These are phyloP conservation scores for Closterium sp. DNA, from an alignment of 139 green algal species.

Conservation along the genomic window DNA sequence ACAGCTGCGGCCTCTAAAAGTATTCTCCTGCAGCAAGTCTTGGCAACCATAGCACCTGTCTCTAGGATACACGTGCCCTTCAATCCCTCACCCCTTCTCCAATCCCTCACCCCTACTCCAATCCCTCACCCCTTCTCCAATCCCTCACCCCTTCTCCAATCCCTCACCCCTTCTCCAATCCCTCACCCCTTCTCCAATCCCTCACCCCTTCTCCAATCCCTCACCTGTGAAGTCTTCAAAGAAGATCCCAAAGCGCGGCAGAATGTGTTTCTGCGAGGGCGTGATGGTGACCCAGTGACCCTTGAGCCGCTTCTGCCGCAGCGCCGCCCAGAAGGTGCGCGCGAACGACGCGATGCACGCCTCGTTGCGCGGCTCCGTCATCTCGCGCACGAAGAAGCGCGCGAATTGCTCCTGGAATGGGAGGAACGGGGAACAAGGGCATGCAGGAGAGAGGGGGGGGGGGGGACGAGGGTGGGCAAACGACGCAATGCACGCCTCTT, in stretches of 20 bases:
- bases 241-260: constrained; percentile 21
- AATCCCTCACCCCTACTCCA: too few species aligned
- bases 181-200: not conserved
- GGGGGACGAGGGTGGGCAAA: not conserved
- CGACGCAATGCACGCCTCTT: not conserved
- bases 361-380: constrained; percentile 18
- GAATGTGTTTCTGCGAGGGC: not conserved
- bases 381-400: constrained; percentile 27
- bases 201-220: not conserved
- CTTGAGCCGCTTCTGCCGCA: constrained; percentile 30
- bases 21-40: too few species aligned
- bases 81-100: too few species aligned
- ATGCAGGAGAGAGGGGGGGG: too few species aligned
- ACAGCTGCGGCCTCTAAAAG: too few species aligned
- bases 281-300: constrained; percentile 43
- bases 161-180: too few species aligned
- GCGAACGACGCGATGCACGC: not conserved
- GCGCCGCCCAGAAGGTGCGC: constrained; percentile 12
- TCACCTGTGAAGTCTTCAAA: constrained; percentile 34
- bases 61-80: too few species aligned
- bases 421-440: not conserved
- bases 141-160: too few species aligned
- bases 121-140: too few species aligned
- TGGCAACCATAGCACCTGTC: too few species aligned
- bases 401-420: constrained; percentile 26